These are phyloP conservation scores for Pestalotiopsis fici DNA, from an alignment of 2,329 filamentous ascomycete species.

Conservation along the genomic window DNA sequence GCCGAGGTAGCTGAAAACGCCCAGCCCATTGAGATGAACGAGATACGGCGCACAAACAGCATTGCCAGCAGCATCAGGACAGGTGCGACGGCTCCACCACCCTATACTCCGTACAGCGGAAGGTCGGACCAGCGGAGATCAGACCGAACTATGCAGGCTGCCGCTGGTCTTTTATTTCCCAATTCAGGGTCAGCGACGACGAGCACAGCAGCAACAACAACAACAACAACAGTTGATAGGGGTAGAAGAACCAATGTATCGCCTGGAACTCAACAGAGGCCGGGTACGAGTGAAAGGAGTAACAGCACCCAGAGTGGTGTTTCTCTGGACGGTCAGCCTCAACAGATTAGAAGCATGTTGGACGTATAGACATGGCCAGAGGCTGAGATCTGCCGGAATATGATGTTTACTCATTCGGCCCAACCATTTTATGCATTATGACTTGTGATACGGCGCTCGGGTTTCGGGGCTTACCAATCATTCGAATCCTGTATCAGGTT, in stretches of 20 bases:
- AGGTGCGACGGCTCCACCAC: constrained; percentile 21
- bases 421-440: background rate
- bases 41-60: constrained; percentile 32
- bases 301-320: constrained; percentile 46
- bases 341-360: constrained; percentile 59
- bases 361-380: constrained; percentile 43
- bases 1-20: constrained; percentile 25
- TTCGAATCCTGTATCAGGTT: background rate
- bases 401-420: background rate
- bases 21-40: constrained; percentile 40
- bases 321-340: constrained; percentile 49
- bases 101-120: constrained; percentile 37
- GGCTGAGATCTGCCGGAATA: background rate
- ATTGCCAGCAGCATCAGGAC: constrained; percentile 26
- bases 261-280: background rate
- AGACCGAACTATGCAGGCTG: constrained; percentile 45
- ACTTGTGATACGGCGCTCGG: background rate
- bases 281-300: constrained; percentile 37
- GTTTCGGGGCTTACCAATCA: background rate
- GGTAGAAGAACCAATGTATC: constrained; percentile 12
- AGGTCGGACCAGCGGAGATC: constrained; percentile 44
- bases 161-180: constrained; percentile 52
- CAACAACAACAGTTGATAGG: constrained; percentile 36
- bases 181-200: constrained; percentile 22
- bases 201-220: constrained; percentile 36